A percentile compares a stretch with the other conserved stretches of the same genome.
Conservation (phyloP, 148 eudicot genomes). For the Rhododendron simsii region DNA sequence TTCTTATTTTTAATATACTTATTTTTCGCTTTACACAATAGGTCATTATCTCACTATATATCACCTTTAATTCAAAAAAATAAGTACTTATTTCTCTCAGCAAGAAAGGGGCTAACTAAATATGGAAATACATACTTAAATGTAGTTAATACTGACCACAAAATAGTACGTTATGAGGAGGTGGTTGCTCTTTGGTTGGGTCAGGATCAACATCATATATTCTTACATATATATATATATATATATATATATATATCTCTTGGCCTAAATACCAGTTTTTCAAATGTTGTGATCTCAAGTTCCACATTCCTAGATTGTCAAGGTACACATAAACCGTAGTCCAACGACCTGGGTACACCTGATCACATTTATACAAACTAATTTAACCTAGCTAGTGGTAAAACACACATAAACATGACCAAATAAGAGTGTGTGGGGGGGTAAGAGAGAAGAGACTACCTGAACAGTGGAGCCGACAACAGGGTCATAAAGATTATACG, state of each 20-base stretch:
- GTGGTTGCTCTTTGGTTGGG: constrained; percentile 37
- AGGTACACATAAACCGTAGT: constrained; percentile 34
- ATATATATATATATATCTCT: constrained; percentile 31
- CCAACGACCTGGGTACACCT: constrained; percentile 29
- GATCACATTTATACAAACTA: not conserved
- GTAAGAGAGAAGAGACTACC: constrained; percentile 4
- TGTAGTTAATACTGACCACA: constrained; percentile 25
- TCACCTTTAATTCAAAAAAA: too few species aligned
- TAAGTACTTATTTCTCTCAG: too few species aligned
- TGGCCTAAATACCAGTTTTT: constrained; percentile 36
- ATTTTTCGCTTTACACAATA: too few species aligned
- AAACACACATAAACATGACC: not conserved
- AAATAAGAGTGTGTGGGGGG: not conserved
- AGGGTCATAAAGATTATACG: constrained; percentile 32
- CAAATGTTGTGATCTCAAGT: constrained; percentile 37
- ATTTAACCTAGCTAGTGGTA: not conserved
- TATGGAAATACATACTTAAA: not conserved
- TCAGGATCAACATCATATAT: constrained; percentile 30
- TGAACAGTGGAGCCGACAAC: constrained; percentile 41
- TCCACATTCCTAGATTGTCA: constrained; percentile 48
- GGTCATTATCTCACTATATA: too few species aligned
- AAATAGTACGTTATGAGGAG: constrained; percentile 30
- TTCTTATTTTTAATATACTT: too few species aligned
- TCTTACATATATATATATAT: constrained; percentile 32
- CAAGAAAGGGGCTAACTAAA: too few species aligned